Conservation (phyloP, 176 grass and related monocot genomes). For the Rhynchospora breviuscula region DNA sequence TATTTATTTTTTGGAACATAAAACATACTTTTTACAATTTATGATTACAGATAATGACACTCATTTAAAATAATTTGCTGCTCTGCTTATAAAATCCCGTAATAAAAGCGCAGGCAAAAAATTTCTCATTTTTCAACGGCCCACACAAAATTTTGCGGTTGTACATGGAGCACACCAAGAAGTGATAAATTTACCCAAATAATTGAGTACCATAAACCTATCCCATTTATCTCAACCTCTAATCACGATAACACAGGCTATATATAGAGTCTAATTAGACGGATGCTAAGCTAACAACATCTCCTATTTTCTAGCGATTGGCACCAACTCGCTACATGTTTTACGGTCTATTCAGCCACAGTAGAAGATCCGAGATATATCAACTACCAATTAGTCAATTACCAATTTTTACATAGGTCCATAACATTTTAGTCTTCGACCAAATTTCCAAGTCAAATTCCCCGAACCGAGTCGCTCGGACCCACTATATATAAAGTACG, state of each 20-base stretch:
- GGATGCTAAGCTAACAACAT: not conserved
- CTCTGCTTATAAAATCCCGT: too few species aligned
- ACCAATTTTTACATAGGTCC: too few species aligned
- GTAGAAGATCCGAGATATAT: too few species aligned
- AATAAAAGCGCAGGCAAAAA: not conserved
- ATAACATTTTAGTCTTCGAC: too few species aligned
- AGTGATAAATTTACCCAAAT: conserved; percentile 13
- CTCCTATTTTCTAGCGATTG: not conserved
- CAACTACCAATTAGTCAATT: too few species aligned
- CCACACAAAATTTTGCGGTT: not conserved
- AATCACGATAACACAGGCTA: not conserved
- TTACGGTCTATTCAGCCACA: not conserved
- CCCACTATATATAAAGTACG: not conserved
- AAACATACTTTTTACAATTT: too few species aligned
- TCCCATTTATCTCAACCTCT: conserved; percentile 9
- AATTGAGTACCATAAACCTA: not conserved
- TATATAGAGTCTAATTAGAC: not conserved
- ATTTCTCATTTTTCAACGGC: not conserved
- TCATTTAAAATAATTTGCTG: too few species aligned
- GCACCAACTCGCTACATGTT: not conserved
- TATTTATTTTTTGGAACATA: too few species aligned
- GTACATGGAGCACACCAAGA: not conserved
- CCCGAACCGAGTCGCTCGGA: not conserved
- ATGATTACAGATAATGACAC: too few species aligned
- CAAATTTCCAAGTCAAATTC: not conserved